Evolutionary conservation across 106 monocot genomes (phyloP), one percentile per base, ranked within the genome.

Genomic region (Gastrodia elata): DNA sequence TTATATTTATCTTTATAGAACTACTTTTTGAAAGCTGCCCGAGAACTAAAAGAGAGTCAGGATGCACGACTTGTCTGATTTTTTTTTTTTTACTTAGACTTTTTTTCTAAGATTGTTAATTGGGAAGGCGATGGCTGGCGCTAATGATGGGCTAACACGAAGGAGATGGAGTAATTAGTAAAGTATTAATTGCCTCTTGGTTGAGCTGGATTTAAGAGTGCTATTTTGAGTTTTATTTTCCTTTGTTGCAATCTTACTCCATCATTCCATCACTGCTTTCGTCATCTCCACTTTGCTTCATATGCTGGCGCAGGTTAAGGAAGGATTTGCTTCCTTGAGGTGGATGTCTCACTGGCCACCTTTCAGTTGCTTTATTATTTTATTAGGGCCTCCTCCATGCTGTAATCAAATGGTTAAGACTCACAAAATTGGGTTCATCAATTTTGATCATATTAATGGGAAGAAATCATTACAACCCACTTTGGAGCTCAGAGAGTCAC

Each of bases 41-140:
- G 67, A 37, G 67, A 67, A 67, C 67, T 67, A 30, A 67, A 67
- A 67, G 33, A n/a, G 67, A 67, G 67, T 61, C 61, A 28, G 26
- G 32, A 52, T 18, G 20, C 24, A 32, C 8, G 61, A 26, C 61
- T 61, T 61, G 28, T 8, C 28, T 61, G 13, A 58, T 58, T 58
- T 25, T 25, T 58, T 58, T n/a, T n/a, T n/a, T n/a, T n/a, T n/a
- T n/a, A n/a, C n/a, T n/a, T n/a, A n/a, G n/a, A n/a, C n/a, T n/a
- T n/a, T n/a, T n/a, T 46, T 11, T 18, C 10, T 46, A 25, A 58
- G 30, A n/a, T 26, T 26, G 32, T 26, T 8, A 32, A 32, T 61
- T 11, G 2, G 26, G 61, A 61, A 61, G 61, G 61, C 32, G 61
- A 61, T 13, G 26, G 14, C 30, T 32, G 61, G 30, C 30, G 61